Percentiles rank a stretch among this genome's conserved stretches.
These are phyloP conservation scores for Phytophthora agathidicida DNA, from an alignment of 352 stramenopile species.

Conservation along the genomic window DNA sequence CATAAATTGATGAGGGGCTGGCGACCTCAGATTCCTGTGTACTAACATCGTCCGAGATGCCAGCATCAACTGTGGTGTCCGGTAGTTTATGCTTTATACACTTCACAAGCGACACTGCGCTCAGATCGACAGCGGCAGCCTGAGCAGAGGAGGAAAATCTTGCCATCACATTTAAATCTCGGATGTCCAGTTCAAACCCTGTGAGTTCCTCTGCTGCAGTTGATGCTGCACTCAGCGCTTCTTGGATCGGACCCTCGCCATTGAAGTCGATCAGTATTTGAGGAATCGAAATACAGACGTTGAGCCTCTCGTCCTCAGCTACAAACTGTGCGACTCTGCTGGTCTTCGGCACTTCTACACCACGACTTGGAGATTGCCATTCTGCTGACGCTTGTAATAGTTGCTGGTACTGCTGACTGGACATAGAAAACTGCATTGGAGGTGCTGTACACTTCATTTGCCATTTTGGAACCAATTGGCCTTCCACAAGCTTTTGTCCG, in stretches of 20 bases:
- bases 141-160: conserved; percentile 67
- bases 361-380: conserved; percentile 38
- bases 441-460: conserved; percentile 65
- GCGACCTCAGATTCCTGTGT: conserved; percentile 12
- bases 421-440: conserved; percentile 78
- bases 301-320: conserved; percentile 63
- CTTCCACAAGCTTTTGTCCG: conserved; percentile 54
- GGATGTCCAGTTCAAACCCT: conserved; percentile 68
- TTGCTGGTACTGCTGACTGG: conserved; percentile 70
- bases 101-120: conserved; percentile 54
- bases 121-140: conserved; percentile 52
- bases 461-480: conserved; percentile 56
- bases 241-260: conserved; percentile 39
- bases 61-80: conserved; percentile 32
- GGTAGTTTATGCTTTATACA: conserved; percentile 21
- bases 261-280: conserved; percentile 72
- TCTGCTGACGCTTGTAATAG: conserved; percentile 64
- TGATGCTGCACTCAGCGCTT: conserved; percentile 14
- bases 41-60: conserved; percentile 36
- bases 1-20: background rate
- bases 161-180: conserved; percentile 64
- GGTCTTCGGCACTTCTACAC: background rate
- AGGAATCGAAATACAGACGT: conserved; percentile 66
- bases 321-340: conserved; percentile 44
- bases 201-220: conserved; percentile 26